Percentiles rank a stretch among this genome's conserved stretches.
Evolutionary conservation across 371 early-diverging fungal species (phyloP).

Genomic region (Syncephalastrum sp.): DNA sequence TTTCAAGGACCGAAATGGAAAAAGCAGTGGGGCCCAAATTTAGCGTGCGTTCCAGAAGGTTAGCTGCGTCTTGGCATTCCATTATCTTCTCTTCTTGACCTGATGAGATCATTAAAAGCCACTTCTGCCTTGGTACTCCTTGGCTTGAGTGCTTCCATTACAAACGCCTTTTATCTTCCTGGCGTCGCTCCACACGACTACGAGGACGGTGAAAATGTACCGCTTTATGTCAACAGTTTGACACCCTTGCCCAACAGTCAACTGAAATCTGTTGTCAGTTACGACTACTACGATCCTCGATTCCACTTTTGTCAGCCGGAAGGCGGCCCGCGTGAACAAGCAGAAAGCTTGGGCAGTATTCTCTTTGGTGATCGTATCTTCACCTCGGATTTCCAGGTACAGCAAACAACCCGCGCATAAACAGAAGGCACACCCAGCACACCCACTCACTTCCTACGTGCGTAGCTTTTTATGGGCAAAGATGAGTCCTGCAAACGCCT

Average conservation of each 20-base stretch:
- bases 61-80: too few species aligned
- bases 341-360: conserved; percentile 85
- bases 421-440: too few species aligned
- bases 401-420: not conserved
- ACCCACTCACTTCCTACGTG: too few species aligned
- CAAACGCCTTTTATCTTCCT: conserved; percentile 78
- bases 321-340: conserved; percentile 57
- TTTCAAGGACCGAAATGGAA: too few species aligned
- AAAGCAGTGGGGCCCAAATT: too few species aligned
- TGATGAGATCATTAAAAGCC: not conserved
- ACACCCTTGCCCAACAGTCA: conserved; percentile 63
- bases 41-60: too few species aligned
- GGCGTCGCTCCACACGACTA: conserved; percentile 92
- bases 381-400: conserved; percentile 76
- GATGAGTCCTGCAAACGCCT: conserved; percentile 59
- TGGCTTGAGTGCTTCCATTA: conserved; percentile 1
- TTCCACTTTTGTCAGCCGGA: conserved; percentile 84
- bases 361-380: conserved; percentile 93
- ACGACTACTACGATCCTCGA: conserved; percentile 75
- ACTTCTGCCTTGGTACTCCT: conserved; percentile 9
- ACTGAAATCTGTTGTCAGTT: conserved; percentile 76
- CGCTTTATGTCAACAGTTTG: conserved; percentile 81
- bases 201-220: conserved; percentile 59
- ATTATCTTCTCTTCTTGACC: too few species aligned
- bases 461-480: conserved; percentile 25